Evolutionary conservation across 2,329 filamentous ascomycete species (phyloP).

Genomic region (Stromatinia cepivora): DNA sequence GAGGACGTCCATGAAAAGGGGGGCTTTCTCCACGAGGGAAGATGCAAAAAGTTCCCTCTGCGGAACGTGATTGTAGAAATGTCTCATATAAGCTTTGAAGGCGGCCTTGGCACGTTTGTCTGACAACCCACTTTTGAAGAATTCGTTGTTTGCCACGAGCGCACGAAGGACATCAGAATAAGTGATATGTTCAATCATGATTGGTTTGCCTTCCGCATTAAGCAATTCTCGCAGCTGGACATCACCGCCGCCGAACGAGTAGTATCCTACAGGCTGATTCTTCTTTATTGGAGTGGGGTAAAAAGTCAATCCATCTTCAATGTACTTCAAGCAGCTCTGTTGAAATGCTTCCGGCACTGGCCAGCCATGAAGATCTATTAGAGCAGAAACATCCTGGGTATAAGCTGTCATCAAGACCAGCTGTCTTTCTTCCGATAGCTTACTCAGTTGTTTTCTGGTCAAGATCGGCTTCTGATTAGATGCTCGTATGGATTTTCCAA

Average conservation of each 20-base stretch:
- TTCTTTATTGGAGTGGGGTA: constrained; percentile 6
- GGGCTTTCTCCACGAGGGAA: neutral
- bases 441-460: constrained; percentile 1
- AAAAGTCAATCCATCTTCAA: constrained; percentile 8
- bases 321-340: neutral
- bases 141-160: constrained; percentile 22
- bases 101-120: constrained; percentile 20
- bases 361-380: constrained; percentile 21
- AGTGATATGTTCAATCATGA: constrained; percentile 23
- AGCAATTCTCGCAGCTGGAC: constrained; percentile 10
- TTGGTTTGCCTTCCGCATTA: constrained; percentile 19
- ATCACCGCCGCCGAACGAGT: neutral
- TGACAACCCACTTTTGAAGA: neutral
- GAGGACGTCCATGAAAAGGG: neutral
- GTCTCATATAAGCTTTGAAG: constrained; percentile 19
- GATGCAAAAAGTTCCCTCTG: neutral
- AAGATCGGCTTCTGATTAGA: neutral
- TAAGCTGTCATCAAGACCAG: neutral
- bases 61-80: constrained; percentile 23
- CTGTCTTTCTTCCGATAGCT: neutral
- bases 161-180: constrained; percentile 15
- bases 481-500: neutral
- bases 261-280: neutral
- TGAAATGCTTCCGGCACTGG: constrained; percentile 18
- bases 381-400: constrained; percentile 3